phyloP scores from a whole-genome alignment of 805 yeast genomes.

The Yamadazyma sp. region DNA sequence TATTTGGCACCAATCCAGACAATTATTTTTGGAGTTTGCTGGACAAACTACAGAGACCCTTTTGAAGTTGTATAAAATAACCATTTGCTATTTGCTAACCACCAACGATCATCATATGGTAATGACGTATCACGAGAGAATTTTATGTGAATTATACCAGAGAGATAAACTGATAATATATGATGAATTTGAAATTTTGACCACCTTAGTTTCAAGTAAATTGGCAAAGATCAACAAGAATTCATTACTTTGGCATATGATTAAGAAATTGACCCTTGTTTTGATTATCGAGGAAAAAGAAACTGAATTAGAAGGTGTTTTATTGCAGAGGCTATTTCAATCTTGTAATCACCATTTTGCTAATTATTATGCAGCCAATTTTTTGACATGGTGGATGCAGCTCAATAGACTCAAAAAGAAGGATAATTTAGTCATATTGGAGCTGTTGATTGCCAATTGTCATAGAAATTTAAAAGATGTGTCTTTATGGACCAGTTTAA shows the following conservation, averaged over 20 bases:
- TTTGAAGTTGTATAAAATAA: constrained; percentile 23
- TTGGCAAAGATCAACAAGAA: constrained; percentile 37
- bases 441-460: constrained; percentile 11
- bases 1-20: constrained; percentile 20
- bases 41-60: constrained; percentile 3
- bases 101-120: constrained; percentile 38
- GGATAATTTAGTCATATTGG: constrained; percentile 1
- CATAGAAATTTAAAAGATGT: constrained; percentile 17
- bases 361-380: constrained; percentile 36
- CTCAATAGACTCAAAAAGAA: constrained; percentile 7
- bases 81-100: constrained; percentile 33
- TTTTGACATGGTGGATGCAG: constrained; percentile 27
- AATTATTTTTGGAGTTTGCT: constrained; percentile 1
- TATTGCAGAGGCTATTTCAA: background rate
- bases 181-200: constrained; percentile 28
- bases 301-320: background rate
- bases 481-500: constrained; percentile 22
- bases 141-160: constrained; percentile 13
- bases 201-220: constrained; percentile 27
- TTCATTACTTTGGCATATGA: constrained; percentile 34
- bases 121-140: constrained; percentile 25
- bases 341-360: constrained; percentile 27
- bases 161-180: constrained; percentile 10
- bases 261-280: constrained; percentile 20
- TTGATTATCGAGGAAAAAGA: constrained; percentile 1